Conservation (phyloP, 129 eudicot genomes). For the Erigeron canadensis region DNA sequence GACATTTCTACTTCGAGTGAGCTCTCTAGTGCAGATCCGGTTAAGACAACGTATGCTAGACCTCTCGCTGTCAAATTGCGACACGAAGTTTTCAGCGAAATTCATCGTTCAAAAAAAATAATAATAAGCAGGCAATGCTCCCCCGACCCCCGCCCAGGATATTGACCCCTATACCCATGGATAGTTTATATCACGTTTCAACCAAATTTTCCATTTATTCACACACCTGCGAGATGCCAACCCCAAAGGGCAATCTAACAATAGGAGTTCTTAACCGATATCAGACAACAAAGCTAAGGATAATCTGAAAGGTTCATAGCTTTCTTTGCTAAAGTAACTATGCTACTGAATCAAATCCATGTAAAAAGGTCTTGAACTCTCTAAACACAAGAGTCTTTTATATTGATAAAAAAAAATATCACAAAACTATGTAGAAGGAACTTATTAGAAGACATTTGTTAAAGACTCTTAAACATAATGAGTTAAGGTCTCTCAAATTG, state of each 20-base stretch:
- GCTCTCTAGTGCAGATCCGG: no score
- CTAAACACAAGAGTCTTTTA: slow-evolving; percentile 46
- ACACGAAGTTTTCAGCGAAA: no score
- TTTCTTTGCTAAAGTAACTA: slow-evolving; percentile 45
- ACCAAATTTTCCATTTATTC: slow-evolving; percentile 17
- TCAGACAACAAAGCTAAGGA: slow-evolving; percentile 32
- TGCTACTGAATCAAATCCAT: slow-evolving; percentile 51
- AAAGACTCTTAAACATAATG: slow-evolving; percentile 2
- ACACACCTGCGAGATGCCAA: slow-evolving; percentile 26
- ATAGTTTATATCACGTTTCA: no score
- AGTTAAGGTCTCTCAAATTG: no score
- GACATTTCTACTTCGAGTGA: no score
- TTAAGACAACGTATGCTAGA: no score
- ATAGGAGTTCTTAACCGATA: slow-evolving; percentile 26
- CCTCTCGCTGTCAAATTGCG: no score
- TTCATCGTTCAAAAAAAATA: no score
- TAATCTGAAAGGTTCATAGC: slow-evolving; percentile 34
- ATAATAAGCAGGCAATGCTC: no score
- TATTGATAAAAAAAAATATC: slow-evolving; percentile 20
- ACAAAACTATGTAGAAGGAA: slow-evolving; percentile 16
- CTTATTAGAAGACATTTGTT: background rate
- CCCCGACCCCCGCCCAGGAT: no score
- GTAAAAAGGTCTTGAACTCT: slow-evolving; percentile 46
- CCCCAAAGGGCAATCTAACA: slow-evolving; percentile 31
- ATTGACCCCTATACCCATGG: no score